Evolutionary conservation across 306 rosid genomes (phyloP), one percentile per base, ranked within the genome.

Genomic region (Vicia faba): DNA sequence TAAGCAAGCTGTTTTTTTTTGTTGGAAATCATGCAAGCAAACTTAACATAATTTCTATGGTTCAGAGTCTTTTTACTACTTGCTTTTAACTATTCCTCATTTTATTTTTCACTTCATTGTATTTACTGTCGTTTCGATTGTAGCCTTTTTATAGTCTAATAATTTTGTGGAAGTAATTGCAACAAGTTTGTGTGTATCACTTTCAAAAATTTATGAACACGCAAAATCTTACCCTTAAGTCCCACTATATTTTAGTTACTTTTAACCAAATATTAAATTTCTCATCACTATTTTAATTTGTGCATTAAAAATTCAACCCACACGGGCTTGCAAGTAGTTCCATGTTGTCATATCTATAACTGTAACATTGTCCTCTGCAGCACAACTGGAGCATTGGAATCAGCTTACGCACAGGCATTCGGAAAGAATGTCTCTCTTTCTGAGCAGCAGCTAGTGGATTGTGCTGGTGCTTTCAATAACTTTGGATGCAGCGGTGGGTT

Each of bases 371-470:
- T 29, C 16, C 58, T 61, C 16, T 86, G 75, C 87, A 93, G 99
- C 81, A 85, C 97, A 44, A 90, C 99, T 18, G 99, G 99, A 26
- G 87, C 99, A 29, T 84, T 93, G 71, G 97, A 93, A 82, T 84
- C 99, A 58, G 99, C 97, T 43, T 90, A 93, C 15, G 75, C 78
- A 0, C 99, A 93, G 71, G 95, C 86, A 43, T 84, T 68, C 43
- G 88, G 95, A 45, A 82, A 82, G 68, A 82, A 68, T 31, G 73
- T 93, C 82, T 81, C 90, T 79, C 90, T 93, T 53, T 93, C 99
- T 25, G 99, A 93, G 83, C 99, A 93, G 69, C 99, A 93, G 86
- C 83, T 93, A 26, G 97, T 93, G 74, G 99, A 93, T 26, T 93
- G 99, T 36, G 99, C 96, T 4, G 79, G 96, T 68, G 74, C 85